Conservation (phyloP, 2,329 filamentous ascomycete genomes). For the Xylaria sp. region DNA sequence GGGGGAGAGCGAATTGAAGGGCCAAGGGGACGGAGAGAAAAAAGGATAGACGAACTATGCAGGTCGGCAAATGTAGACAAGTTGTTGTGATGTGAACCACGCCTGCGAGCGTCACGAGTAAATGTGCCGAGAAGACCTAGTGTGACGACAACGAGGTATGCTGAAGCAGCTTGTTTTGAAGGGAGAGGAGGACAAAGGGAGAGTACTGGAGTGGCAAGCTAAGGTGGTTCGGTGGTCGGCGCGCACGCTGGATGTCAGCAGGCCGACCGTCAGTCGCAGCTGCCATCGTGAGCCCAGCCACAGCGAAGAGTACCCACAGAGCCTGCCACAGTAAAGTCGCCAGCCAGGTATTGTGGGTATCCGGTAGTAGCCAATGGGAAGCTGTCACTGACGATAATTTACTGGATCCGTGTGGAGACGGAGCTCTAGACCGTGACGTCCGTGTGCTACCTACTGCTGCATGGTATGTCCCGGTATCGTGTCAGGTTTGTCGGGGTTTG, state of each 20-base stretch:
- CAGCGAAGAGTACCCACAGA: constrained; percentile 1
- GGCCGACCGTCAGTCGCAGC: not conserved
- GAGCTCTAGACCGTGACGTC: no score
- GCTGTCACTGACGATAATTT: no score
- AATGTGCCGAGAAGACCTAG: constrained; percentile 28
- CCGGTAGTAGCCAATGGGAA: constrained; percentile 9
- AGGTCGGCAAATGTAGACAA: constrained; percentile 28
- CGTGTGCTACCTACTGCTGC: no score
- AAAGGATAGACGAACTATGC: constrained; percentile 45
- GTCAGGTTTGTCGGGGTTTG: no score
- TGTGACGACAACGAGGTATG: constrained; percentile 11
- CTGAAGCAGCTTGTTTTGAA: constrained; percentile 24
- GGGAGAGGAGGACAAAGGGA: constrained; percentile 26
- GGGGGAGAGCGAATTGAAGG: constrained; percentile 23
- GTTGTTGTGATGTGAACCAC: constrained; percentile 7
- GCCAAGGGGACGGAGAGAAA: constrained; percentile 26
- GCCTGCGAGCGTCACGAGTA: constrained; percentile 32
- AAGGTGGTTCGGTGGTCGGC: no score
- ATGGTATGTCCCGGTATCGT: no score
- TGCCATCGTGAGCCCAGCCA: constrained; percentile 14
- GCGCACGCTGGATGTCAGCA: not conserved
- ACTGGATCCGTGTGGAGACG: no score
- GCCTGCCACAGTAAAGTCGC: no score
- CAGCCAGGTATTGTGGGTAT: no score
- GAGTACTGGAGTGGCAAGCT: constrained; percentile 23